Evolutionary conservation across 345 rosid species (phyloP).

Genomic region (Eutrema heterophyllum): DNA sequence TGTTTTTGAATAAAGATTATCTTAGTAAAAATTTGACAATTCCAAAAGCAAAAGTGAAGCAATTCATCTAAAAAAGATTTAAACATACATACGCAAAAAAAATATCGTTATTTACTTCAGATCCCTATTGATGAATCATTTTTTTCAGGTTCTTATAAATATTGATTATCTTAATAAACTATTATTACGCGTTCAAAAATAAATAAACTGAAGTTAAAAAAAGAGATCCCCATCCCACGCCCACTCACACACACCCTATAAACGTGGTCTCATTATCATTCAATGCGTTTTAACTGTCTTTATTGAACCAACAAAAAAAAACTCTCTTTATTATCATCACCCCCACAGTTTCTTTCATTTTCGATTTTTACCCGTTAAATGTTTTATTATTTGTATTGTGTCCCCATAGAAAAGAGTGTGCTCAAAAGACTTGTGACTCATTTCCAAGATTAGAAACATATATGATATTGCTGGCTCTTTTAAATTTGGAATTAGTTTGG

Average conservation of each 20-base stretch:
- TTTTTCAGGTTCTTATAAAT: no score
- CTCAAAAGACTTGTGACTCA: background rate
- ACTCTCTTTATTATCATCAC: background rate
- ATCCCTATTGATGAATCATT: no score
- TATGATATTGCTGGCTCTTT: background rate
- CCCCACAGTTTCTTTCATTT: constrained; percentile 6
- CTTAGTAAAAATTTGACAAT: no score
- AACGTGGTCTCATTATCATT: constrained; percentile 29
- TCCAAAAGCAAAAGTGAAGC: no score
- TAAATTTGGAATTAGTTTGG: background rate
- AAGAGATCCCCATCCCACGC: constrained; percentile 22
- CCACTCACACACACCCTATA: constrained; percentile 11
- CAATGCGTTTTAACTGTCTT: constrained; percentile 22
- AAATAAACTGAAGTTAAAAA: no score
- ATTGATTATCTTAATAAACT: no score
- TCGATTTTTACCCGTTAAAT: background rate
- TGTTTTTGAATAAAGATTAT: no score
- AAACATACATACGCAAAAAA: no score
- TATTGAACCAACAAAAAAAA: no score
- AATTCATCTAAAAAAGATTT: no score
- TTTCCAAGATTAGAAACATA: background rate
- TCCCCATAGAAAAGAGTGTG: background rate
- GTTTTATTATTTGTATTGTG: background rate
- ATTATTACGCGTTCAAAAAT: no score
- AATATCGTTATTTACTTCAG: no score